phyloP scores from a whole-genome alignment of 1,284 basidiomycete genomes.

The Sporisorium sorghi region DNA sequence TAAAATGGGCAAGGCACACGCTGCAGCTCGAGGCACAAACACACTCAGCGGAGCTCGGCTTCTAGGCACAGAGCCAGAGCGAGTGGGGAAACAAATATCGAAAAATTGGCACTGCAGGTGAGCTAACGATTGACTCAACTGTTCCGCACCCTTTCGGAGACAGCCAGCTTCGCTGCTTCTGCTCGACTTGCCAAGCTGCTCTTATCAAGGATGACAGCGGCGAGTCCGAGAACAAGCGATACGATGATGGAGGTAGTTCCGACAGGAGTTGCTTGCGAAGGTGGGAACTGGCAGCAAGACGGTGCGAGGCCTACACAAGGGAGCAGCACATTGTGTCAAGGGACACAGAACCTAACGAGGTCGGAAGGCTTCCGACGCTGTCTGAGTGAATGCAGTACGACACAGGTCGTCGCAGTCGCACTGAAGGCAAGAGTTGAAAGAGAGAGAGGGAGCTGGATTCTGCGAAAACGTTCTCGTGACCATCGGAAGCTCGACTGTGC shows the following conservation, averaged over 20 bases:
- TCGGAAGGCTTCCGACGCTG: conserved; percentile 16
- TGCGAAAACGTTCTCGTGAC: conserved; percentile 7
- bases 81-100: conserved; percentile 1
- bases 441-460: background rate
- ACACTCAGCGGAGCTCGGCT: conserved; percentile 1
- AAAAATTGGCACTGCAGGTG: background rate
- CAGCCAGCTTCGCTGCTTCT: no score
- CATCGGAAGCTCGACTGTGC: background rate
- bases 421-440: background rate
- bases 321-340: background rate
- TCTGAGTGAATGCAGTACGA: background rate
- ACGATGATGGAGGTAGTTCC: background rate
- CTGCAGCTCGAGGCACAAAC: conserved; percentile 7
- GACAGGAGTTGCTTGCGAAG: background rate
- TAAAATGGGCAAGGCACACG: conserved; percentile 10
- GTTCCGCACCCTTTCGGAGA: conserved; percentile 1
- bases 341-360: conserved; percentile 18
- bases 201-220: no score
- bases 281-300: background rate
- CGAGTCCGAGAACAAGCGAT: background rate
- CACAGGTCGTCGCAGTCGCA: background rate
- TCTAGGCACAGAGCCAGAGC: background rate
- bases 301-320: conserved; percentile 8
- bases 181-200: no score
- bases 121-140: background rate